Evolutionary conservation across 2,329 filamentous ascomycete species (phyloP), one percentile per base, ranked within the genome.

Genomic region (Cercospora sojina): DNA sequence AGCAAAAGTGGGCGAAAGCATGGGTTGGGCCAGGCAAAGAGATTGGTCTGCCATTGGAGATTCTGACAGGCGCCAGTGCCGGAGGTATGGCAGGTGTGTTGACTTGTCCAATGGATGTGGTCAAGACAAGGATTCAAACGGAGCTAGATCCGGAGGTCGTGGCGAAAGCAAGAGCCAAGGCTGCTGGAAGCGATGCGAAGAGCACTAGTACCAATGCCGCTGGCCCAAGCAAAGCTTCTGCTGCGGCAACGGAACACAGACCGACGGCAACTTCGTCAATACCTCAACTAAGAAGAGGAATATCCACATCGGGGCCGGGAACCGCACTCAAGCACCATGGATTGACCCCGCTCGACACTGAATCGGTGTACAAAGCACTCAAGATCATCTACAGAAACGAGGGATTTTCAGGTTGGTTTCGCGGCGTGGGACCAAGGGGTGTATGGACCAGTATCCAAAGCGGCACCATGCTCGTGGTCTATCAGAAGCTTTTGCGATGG

Each of bases 391-490:
- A 98, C 81, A 88, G 87, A 71, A 92, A 90, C 5, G 95, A 99
- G 80, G 95, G 95, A 1, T 73, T 98, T 16, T 86, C 86, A 2
- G 96, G 95, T 1, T 96, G 92, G 89, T 99, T 99, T 80, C 88
- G 95, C 65, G 95, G 95, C 27, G 94, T 99, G 1, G 94, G 94
- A 0, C 95, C 95, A 1, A 87, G 95, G 62, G 90, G 90, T 65
- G 92, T 98, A 13, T 99, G 95, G 95, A 99, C 95, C 23, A 97
- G 94, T 75, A 92, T 98, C 65, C 95, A 99, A 82, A 97, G 91
- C 75, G 91, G 93, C 49, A 96, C 92, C 71, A 98, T 98, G 94
- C 83, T 98, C 77, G 93, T 98, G 73, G 83, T 97, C 78, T 98
- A 98, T 79, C 94, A 98, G 81, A 90, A 89, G 67, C 83, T 98